Evolutionary conservation across 805 yeast genomes (phyloP), one percentile per base, ranked within the genome.

Genomic region (Pichia scutulata): DNA sequence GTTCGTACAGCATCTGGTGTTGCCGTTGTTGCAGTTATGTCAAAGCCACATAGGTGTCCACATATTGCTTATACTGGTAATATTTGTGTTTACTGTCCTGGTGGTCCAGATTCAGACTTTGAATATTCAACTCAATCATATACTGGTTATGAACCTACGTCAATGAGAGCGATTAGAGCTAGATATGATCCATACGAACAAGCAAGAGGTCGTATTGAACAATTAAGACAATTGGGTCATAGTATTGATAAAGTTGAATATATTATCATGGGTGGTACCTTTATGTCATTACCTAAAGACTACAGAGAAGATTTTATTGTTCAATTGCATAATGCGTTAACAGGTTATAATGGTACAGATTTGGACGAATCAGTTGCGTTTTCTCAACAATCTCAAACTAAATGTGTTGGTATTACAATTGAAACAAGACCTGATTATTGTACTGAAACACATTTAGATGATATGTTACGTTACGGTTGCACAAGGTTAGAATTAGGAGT

Each of bases 341-440:
- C 96, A 13, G 99, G 99, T 39, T 89, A 81, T 64, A 86, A 86
- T 58, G 95, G 97, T 54, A 79, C 76, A 18, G 82, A 89, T 64
- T 72, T 93, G 6, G 95, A 89, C 66, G 98, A 93, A 69, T 95
- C 97, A 3, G 89, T 93, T 51, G 72, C 73, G 56, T 87, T 85
- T 64, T 89, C 97, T 1, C 98, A 93, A 68, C 96, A 92, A 65
- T 85, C 96, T 23, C 82, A 85, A 57, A 93, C 97, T 2, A 93
- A 93, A 66, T 93, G 99, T 76, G 98, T 93, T 22, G 99, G 99
- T 52, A 93, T 93, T 57, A 93, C 99, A 25, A 93, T 93, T 60
- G 99, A 93, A 68, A 93, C 99, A 0, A 81, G 99, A 66, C 99
- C 99, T 1, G 99, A 93, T 70, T 93, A 93, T 71, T 93, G 99